Evolutionary conservation across 805 yeast genomes (phyloP).

Genomic region (Blastobotrys mokoenaii): DNA sequence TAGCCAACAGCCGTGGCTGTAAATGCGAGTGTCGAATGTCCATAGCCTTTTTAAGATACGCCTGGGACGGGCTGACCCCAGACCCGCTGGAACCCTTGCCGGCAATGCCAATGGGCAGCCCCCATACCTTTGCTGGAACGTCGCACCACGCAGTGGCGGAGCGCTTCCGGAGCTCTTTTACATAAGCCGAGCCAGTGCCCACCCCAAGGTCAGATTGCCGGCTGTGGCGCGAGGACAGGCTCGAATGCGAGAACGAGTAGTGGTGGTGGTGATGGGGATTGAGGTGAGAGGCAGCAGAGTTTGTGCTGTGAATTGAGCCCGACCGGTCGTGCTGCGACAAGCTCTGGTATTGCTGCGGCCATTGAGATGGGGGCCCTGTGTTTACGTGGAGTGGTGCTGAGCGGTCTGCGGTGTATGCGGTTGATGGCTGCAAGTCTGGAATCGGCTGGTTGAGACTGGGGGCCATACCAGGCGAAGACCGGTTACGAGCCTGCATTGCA

Average conservation of each 20-base stretch:
- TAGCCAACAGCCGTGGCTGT: constrained; percentile 59
- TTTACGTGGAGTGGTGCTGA: not conserved
- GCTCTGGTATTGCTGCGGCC: not conserved
- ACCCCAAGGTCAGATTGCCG: constrained; percentile 17
- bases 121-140: constrained; percentile 22
- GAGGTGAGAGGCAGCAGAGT: not conserved
- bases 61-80: constrained; percentile 20
- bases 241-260: constrained; percentile 3
- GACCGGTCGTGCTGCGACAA: not conserved
- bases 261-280: constrained; percentile 3
- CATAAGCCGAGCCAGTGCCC: constrained; percentile 27
- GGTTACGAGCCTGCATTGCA: too few species aligned
- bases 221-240: not conserved
- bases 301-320: not conserved
- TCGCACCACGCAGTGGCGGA: constrained; percentile 26
- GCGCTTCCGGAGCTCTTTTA: constrained; percentile 20
- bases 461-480: too few species aligned
- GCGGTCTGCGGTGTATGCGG: too few species aligned
- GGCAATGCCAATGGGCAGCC: constrained; percentile 23
- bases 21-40: constrained; percentile 32
- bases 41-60: constrained; percentile 28
- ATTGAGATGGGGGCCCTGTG: not conserved
- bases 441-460: not conserved
- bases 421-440: not conserved
- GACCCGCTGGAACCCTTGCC: constrained; percentile 10